A percentile compares a stretch with the other conserved stretches of the same genome.
phyloP scores from a whole-genome alignment of 768 basidiomycete species.

The Coprinopsis cinerea region DNA sequence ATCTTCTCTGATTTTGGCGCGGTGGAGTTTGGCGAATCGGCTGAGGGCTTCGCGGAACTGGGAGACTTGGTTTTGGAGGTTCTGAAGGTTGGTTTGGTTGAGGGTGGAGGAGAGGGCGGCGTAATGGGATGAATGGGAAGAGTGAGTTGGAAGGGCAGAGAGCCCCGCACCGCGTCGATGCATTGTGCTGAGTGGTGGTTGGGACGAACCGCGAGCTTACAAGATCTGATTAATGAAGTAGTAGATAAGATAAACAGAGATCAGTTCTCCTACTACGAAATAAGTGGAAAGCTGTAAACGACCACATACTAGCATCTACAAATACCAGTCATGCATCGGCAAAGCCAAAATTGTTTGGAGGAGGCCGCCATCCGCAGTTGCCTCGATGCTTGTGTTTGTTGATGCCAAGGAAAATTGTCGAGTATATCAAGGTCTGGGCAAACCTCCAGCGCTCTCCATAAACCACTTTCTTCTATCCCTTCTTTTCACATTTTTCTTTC shows the following conservation, averaged over 20 bases:
- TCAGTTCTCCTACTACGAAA: too few species aligned
- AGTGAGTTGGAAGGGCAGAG: slow-evolving; percentile 86
- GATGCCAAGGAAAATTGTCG: neutral
- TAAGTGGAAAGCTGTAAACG: too few species aligned
- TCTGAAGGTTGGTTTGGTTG: slow-evolving; percentile 68
- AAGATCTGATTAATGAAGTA: too few species aligned
- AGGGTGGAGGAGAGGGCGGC: slow-evolving; percentile 75
- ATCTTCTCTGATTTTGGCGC: slow-evolving; percentile 75
- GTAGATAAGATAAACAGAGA: too few species aligned
- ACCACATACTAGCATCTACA: too few species aligned
- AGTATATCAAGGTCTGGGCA: neutral
- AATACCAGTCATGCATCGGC: too few species aligned
- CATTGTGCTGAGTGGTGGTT: too few species aligned
- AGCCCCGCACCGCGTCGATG: slow-evolving; percentile 81
- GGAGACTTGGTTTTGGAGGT: slow-evolving; percentile 74
- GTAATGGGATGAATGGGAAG: slow-evolving; percentile 75
- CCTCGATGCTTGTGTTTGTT: too few species aligned
- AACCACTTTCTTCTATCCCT: neutral
- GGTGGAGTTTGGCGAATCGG: slow-evolving; percentile 78
- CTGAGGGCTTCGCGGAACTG: slow-evolving; percentile 79
- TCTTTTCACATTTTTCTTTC: neutral
- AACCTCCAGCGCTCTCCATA: neutral
- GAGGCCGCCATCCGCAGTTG: too few species aligned
- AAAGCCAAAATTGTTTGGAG: neutral
- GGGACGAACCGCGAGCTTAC: too few species aligned